Percentiles rank a stretch among this genome's conserved stretches.
phyloP scores from a whole-genome alignment of 345 rosid species.

The Streptanthus diversifolius region DNA sequence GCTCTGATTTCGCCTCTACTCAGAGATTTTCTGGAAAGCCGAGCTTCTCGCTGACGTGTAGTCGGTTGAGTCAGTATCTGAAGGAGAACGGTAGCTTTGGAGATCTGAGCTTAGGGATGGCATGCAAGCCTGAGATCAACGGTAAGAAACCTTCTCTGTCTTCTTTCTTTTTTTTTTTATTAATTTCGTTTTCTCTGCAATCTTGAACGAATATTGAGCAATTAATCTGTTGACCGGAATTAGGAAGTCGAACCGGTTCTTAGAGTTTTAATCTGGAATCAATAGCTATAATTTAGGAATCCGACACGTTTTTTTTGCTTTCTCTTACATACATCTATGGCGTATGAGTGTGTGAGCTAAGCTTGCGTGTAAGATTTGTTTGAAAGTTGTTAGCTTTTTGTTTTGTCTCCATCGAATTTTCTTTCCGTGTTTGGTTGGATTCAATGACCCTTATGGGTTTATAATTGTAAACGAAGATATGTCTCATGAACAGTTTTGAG shows the following conservation, averaged over 20 bases:
- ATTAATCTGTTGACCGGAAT: background rate
- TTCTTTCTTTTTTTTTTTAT: no score
- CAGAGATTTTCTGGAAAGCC: slow-evolving; percentile 41
- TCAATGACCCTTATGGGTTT: background rate
- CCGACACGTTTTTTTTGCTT: background rate
- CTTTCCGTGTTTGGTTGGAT: background rate
- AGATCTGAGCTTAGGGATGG: slow-evolving; percentile 65
- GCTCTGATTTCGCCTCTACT: slow-evolving; percentile 23
- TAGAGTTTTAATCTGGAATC: background rate
- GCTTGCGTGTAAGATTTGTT: background rate
- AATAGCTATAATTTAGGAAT: background rate
- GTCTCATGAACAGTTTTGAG: background rate
- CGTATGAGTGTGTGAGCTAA: background rate
- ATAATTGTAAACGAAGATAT: background rate
- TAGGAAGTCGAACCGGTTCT: background rate
- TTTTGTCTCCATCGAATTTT: background rate
- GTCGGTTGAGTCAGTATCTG: slow-evolving; percentile 65
- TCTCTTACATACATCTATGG: background rate
- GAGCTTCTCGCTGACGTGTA: slow-evolving; percentile 65
- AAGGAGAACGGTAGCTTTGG: slow-evolving; percentile 70
- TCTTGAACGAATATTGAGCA: background rate
- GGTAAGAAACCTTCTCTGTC: no score
- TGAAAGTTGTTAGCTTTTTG: background rate
- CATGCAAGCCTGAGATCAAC: slow-evolving; percentile 45
- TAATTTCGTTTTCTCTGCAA: background rate